A percentile compares a stretch with the other conserved stretches of the same genome.
phyloP scores from a whole-genome alignment of 192 early-diverging fungal species.

The Mortierella alpina region DNA sequence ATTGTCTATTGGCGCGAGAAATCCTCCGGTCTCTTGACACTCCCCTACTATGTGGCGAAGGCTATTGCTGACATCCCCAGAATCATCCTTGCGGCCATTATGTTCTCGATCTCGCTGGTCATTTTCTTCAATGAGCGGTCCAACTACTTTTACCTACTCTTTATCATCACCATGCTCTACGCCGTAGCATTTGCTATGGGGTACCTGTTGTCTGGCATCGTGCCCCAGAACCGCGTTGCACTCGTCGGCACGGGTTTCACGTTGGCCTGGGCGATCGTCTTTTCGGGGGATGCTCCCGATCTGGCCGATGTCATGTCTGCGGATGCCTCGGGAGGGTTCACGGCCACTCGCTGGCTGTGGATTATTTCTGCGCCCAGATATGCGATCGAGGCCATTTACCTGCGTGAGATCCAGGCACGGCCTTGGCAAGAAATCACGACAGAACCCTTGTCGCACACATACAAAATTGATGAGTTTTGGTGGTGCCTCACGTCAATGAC shows the following conservation, averaged over 20 bases:
- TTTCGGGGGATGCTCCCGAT: slow-evolving; percentile 65
- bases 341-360: slow-evolving; percentile 64
- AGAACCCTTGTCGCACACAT: slow-evolving; percentile 39
- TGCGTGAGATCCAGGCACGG: slow-evolving; percentile 61
- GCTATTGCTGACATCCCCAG: slow-evolving; percentile 69
- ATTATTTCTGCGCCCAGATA: slow-evolving; percentile 68
- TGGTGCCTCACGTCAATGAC: slow-evolving; percentile 54
- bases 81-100: slow-evolving; percentile 64
- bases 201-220: slow-evolving; percentile 63
- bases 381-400: slow-evolving; percentile 69
- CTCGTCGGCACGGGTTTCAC: slow-evolving; percentile 70
- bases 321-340: slow-evolving; percentile 31
- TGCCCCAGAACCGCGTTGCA: slow-evolving; percentile 54
- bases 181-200: slow-evolving; percentile 68
- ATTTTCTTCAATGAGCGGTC: slow-evolving; percentile 63
- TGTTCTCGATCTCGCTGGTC: slow-evolving; percentile 69
- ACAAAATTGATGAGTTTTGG: slow-evolving; percentile 54
- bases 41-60: slow-evolving; percentile 74
- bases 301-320: slow-evolving; percentile 54
- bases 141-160: slow-evolving; percentile 44
- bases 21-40: slow-evolving; percentile 63
- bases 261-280: slow-evolving; percentile 69
- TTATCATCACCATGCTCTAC: slow-evolving; percentile 64
- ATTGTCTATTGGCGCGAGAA: slow-evolving; percentile 76
- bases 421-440: slow-evolving; percentile 46